Base-by-base conservation (phyloP, 306 rosid genomes). In the Myrica gale region DNA sequence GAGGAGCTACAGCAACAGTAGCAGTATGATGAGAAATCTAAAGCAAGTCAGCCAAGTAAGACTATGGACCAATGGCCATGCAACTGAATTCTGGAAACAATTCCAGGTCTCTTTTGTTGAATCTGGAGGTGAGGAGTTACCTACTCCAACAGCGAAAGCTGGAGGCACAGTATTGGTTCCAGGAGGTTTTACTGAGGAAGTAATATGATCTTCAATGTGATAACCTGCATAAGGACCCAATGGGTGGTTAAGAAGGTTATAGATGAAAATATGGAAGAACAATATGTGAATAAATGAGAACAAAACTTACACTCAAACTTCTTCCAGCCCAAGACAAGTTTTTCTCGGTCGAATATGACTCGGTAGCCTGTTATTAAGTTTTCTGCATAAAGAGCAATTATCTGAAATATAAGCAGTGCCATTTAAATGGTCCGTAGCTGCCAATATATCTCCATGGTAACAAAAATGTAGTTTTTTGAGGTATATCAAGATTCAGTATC, bases 351-450 rank as follows among this genome's bases (percentile, higher is more conserved):
- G 85, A 90, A 94, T 76, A 94, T 90, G 32, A 94, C 92, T 15
- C 71, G 90, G 87, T 94, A 87, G 74, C 97, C 97, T 9, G 96
- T 85, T 97, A 94, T 92, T 79, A 89, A 94, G 88, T 94, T 94
- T 85, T 92, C 98, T 94, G 95, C 78, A 81, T 81, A 67, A 74
- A 79, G 57, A 77, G 62, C 61, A 74, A 76, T 9, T 32, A 76
- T 50, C 44, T 78, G 77, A 81, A 43, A 17, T 61, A 77, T 74
- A 55, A 16, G 61, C 8, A n/a, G 69, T 10, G 44, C 32, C 32
- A 26, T 0, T 26, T 26, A 26, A 26, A 26, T 26, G 32, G 1
- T 26, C 32, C 32, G 32, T 26, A 26, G 32, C 32, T 0, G 32
- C 32, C 32, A 26, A 26, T 26, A 26, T 26, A 1, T 26, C 32